A percentile compares a stretch with the other conserved stretches of the same genome.
Evolutionary conservation across 1,139 yeast species (phyloP).

Genomic region (Debaryomyces singareniensis): DNA sequence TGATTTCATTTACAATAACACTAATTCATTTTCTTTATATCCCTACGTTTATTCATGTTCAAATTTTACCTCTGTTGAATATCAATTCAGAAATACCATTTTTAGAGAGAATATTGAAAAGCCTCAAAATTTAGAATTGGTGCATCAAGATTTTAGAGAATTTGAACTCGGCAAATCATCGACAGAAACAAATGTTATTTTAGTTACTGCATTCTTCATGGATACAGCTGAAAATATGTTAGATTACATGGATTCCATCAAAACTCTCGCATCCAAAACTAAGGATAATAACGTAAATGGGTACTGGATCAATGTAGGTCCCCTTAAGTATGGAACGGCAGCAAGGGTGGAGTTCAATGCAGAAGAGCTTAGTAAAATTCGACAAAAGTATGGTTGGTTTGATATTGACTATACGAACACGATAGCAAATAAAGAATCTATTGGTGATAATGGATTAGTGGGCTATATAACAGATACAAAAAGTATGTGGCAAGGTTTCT

Average conservation of each 20-base stretch:
- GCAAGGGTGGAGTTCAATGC: slow-evolving; percentile 70
- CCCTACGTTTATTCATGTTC: slow-evolving; percentile 77
- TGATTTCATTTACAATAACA: slow-evolving; percentile 39
- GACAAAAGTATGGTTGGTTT: slow-evolving; percentile 58
- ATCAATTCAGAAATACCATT: slow-evolving; percentile 47
- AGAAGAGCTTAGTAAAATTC: slow-evolving; percentile 52
- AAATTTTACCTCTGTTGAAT: slow-evolving; percentile 45
- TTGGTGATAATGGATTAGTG: slow-evolving; percentile 12
- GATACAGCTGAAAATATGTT: slow-evolving; percentile 85
- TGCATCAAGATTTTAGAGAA: slow-evolving; percentile 60
- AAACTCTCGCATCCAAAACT: slow-evolving; percentile 35
- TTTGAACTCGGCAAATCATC: slow-evolving; percentile 27
- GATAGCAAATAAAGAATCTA: slow-evolving; percentile 17
- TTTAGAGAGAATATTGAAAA: slow-evolving; percentile 24
- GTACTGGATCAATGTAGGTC: slow-evolving; percentile 81
- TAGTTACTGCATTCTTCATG: slow-evolving; percentile 69
- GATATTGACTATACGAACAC: slow-evolving; percentile 36
- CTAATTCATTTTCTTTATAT: slow-evolving; percentile 23
- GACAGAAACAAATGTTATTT: slow-evolving; percentile 42
- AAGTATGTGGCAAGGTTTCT: slow-evolving; percentile 73
- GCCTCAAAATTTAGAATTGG: slow-evolving; percentile 45
- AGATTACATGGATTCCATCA: slow-evolving; percentile 62
- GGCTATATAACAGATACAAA: slow-evolving; percentile 57
- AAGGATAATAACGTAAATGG: slow-evolving; percentile 29
- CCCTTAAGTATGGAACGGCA: slow-evolving; percentile 82